Evolutionary conservation across 1,139 yeast species (phyloP), one percentile per base, ranked within the genome.

Genomic region (Wickerhamiella pararugosa): DNA sequence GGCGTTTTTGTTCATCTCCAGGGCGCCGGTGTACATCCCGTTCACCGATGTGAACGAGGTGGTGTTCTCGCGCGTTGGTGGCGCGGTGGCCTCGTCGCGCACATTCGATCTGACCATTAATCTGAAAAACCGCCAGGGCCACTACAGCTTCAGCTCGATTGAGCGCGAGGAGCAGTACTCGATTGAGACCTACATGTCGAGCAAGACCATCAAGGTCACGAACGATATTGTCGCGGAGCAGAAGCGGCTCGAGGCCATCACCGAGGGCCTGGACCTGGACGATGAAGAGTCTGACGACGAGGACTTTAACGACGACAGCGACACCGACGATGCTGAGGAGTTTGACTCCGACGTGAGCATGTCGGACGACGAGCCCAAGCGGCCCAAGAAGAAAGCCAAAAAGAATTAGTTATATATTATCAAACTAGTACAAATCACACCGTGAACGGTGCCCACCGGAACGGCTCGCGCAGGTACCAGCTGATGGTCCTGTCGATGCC

Each of bases 21-120:
- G 92, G 60, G 96, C 98, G 40, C 86, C 97, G 0, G 75, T 90
- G 36, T 82, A 83, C 60, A 82, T 90, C 50, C 95, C 97, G 43
- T 80, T 76, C 59, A 67, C 80, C 1, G 97, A 90, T 54, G 75
- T 90, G 39, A 69, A 78, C 43, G 71, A 68, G 38, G 76, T 90
- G 31, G 76, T 82, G 29, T 80, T 92, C 66, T 81, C 95, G 3
- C 78, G 99, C 61, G 82, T 93, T 5, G 94, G 94, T 9, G 75
- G 79, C 38, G 76, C 86, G 1, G 75, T 80, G 1, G 72, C 76
- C 3, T 79, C 93, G 2, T 77, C 86, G 32, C 76, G 95, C 58
- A 90, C 98, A 0, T 92, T 92, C 61, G 99, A 92, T 62, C 67
- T 90, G 63, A 92, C 90, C 53, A 75, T 90, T 41, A 70, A 70